Conservation (phyloP, 225 moss, liverwort and hornwort species). For the Bryum argenteum region DNA sequence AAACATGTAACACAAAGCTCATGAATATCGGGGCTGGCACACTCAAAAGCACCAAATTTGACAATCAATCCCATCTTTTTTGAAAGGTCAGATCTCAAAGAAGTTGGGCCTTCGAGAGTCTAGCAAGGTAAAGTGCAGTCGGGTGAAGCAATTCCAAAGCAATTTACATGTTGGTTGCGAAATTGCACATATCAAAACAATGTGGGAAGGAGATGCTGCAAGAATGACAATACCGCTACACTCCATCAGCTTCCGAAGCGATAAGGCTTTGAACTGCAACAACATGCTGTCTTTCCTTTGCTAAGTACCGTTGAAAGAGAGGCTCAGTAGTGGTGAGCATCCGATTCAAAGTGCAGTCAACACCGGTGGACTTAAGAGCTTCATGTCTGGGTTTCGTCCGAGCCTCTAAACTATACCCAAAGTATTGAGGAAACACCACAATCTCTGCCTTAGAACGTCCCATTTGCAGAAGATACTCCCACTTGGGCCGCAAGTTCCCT, state of each 20-base stretch:
- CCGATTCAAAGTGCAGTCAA: slow-evolving; percentile 62
- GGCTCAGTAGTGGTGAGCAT: slow-evolving; percentile 56
- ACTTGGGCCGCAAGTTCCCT: slow-evolving; percentile 58
- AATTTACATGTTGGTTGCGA: background rate
- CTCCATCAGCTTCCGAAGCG: slow-evolving; percentile 27
- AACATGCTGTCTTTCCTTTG: slow-evolving; percentile 37
- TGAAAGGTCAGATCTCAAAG: too few relatives aligned
- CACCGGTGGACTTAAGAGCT: slow-evolving; percentile 36
- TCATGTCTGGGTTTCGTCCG: slow-evolving; percentile 54
- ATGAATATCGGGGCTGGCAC: background rate
- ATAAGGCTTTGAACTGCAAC: slow-evolving; percentile 22
- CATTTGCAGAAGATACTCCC: slow-evolving; percentile 56
- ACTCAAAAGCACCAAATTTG: too few relatives aligned
- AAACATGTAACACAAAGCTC: background rate
- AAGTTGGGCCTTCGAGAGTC: background rate
- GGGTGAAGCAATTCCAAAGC: background rate
- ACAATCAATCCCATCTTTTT: too few relatives aligned
- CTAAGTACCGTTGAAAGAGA: slow-evolving; percentile 44
- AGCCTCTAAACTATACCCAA: slow-evolving; percentile 72
- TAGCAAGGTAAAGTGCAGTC: slow-evolving; percentile 1
- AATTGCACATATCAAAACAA: background rate
- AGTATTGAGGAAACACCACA: slow-evolving; percentile 72
- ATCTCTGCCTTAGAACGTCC: slow-evolving; percentile 43
- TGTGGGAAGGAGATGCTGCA: background rate
- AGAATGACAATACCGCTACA: slow-evolving; percentile 15